phyloP scores from a whole-genome alignment of 257 asterid species.

The Jacaranda copaia region DNA sequence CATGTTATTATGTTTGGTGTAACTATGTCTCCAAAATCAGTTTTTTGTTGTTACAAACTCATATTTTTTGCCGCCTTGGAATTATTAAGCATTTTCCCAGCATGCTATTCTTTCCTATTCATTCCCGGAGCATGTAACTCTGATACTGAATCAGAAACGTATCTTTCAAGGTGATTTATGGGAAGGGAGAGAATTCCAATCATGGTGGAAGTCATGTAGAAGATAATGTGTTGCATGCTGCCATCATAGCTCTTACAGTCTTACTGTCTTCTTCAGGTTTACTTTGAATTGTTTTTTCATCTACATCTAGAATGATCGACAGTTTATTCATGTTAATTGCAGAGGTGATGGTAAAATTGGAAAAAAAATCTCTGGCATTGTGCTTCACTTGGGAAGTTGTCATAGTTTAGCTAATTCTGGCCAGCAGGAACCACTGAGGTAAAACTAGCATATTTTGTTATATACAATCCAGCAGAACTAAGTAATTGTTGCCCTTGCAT shows the following conservation, averaged over 20 bases:
- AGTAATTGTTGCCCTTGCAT: slow-evolving; percentile 22
- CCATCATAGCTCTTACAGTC: slow-evolving; percentile 89
- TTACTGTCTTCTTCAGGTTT: slow-evolving; percentile 93
- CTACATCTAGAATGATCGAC: slow-evolving; percentile 34
- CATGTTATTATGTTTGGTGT: not conserved
- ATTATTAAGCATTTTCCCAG: slow-evolving; percentile 88
- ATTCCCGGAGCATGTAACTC: slow-evolving; percentile 89
- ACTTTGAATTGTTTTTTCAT: slow-evolving; percentile 41
- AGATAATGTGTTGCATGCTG: slow-evolving; percentile 82
- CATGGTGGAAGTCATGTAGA: slow-evolving; percentile 56
- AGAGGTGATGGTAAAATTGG: slow-evolving; percentile 98
- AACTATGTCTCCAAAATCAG: not conserved
- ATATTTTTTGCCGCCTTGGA: slow-evolving; percentile 31
- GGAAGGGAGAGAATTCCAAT: slow-evolving; percentile 64
- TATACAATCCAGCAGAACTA: slow-evolving; percentile 14
- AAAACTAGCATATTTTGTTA: slow-evolving; percentile 34
- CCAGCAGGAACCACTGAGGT: slow-evolving; percentile 91
- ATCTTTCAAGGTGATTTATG: slow-evolving; percentile 52
- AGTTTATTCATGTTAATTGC: slow-evolving; percentile 40
- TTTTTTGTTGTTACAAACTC: slow-evolving; percentile 21
- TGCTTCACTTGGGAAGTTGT: slow-evolving; percentile 90
- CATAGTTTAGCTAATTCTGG: slow-evolving; percentile 79
- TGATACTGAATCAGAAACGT: slow-evolving; percentile 74
- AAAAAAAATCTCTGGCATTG: too few species aligned
- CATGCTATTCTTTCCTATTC: slow-evolving; percentile 80